Evolutionary conservation across 768 basidiomycete species (phyloP).

Genomic region (Daedaleopsis nitida): DNA sequence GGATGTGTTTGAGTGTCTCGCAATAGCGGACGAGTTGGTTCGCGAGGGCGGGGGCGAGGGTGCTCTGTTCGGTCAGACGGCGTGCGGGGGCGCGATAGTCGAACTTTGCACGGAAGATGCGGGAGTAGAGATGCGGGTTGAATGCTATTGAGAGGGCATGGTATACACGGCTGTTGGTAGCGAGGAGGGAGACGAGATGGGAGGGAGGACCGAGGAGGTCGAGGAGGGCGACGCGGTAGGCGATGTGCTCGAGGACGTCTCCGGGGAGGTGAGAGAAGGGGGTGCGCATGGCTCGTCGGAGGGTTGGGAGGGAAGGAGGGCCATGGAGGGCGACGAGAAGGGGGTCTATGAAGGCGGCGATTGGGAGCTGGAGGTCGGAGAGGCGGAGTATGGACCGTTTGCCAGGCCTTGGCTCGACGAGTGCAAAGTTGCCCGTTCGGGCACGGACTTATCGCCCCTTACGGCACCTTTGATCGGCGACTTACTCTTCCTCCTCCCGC

Average conservation of each 20-base stretch:
- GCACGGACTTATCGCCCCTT: not conserved
- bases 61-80: conserved; percentile 44
- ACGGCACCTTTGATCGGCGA: not conserved
- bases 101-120: conserved; percentile 59
- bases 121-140: conserved; percentile 49
- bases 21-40: conserved; percentile 43
- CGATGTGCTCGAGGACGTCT: conserved; percentile 54
- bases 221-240: conserved; percentile 46
- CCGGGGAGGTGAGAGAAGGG: conserved; percentile 36
- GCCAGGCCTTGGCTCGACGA: too few species aligned
- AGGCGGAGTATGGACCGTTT: not conserved
- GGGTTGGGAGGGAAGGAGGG: not conserved
- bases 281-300: not conserved
- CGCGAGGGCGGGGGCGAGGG: conserved; percentile 40
- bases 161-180: conserved; percentile 44
- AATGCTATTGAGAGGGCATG: conserved; percentile 32
- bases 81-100: conserved; percentile 53
- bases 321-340: not conserved
- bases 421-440: not conserved
- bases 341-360: conserved; percentile 1
- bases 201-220: conserved; percentile 50
- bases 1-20: conserved; percentile 32
- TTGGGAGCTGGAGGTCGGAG: not conserved
- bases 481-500: not conserved
- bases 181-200: conserved; percentile 50